Evolutionary conservation across 108 stramenopile species (phyloP), one percentile per base, ranked within the genome.

Genomic region (Nitzschia sp.): DNA sequence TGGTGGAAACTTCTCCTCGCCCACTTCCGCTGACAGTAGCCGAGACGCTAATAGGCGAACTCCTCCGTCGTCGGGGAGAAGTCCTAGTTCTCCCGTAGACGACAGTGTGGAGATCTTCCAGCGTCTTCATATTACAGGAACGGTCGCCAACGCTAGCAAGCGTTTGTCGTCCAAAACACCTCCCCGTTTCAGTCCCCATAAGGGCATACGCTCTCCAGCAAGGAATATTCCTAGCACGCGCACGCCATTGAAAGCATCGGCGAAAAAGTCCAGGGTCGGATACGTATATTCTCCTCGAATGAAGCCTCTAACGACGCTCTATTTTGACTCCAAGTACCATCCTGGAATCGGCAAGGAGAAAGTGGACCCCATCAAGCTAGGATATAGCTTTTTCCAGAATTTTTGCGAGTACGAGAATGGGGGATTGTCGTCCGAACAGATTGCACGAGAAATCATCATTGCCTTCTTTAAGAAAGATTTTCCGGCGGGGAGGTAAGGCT

Each of bases 381-480:
- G 73, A 17, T 67, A 66, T 31, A 66, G 25, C 1, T 75, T 75
- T 45, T 75, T 75, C 27, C 73, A 75, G 35, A 44, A 41, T 6
- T 61, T 68, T 44, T 75, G 73, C 33, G 73, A 75, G 15, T 67
- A 61, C 30, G 73, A 75, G 35, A 68, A 53, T 22, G 65, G 73
- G 3, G 60, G 52, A 32, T 59, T 75, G 2, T 52, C 68, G 15
- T 28, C 73, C 0, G 52, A 59, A 54, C 47, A 52, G 47, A 53
- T 75, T 23, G 65, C 73, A 27, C 65, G 63, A 30, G 73, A 75
- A 62, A 66, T 75, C 41, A 59, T 75, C 3, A 31, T 67, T 29
- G 73, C 73, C 11, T 75, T 75, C 23, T 75, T 75, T 36, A 75
- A 67, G 52, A 75, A 75, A 30, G 73, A 75, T 54, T 66, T 66